Evolutionary conservation across 1,284 basidiomycete genomes (phyloP), one percentile per base, ranked within the genome.

Genomic region (Ganoderma meredithae): DNA sequence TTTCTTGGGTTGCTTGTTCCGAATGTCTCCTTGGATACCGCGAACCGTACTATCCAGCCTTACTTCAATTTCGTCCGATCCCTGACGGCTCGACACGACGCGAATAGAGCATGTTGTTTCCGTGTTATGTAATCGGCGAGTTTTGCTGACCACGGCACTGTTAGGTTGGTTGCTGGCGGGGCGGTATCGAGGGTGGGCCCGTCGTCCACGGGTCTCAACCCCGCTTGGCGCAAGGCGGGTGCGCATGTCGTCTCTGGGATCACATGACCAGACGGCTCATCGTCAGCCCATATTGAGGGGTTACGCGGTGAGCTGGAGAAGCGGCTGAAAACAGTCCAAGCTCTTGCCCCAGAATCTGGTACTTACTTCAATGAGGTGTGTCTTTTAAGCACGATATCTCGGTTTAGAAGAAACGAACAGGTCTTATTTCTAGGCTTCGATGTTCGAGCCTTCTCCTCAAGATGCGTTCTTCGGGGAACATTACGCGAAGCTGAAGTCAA

Each of bases 391-490:
- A 13, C 25, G 15, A 3, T 49, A 10, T 25, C 12, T 10, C 7
- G 1, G 27, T 17, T 39, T 49, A 8, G 22, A 10, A 39, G 56
- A 55, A 55, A n/a, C n/a, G 9, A 15, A 36, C 33, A 41, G 19
- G 1, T 40, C 31, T 12, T 31, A 13, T 15, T 40, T 31, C 22
- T 25, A 84, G 84, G 83, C 80, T 4, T 82, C 81, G 0, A 69
- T 79, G 25, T 82, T 81, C 60, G 75, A 86, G 67, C 61, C 74
- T 5, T 72, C 84, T 53, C 81, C 78, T 69, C 76, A 81, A 70
- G 67, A 77, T 1, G 77, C 81, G 0, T 85, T 84, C 75, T 86
- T 83, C 67, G 84, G 84, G 0, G 66, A 76, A 1, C 82, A 86
- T 68, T 85, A 85, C 62, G 31, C 71, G 1, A 71, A 70, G 31